Conservation (phyloP, 2,329 filamentous ascomycete species). For the Diplodia corticola region DNA sequence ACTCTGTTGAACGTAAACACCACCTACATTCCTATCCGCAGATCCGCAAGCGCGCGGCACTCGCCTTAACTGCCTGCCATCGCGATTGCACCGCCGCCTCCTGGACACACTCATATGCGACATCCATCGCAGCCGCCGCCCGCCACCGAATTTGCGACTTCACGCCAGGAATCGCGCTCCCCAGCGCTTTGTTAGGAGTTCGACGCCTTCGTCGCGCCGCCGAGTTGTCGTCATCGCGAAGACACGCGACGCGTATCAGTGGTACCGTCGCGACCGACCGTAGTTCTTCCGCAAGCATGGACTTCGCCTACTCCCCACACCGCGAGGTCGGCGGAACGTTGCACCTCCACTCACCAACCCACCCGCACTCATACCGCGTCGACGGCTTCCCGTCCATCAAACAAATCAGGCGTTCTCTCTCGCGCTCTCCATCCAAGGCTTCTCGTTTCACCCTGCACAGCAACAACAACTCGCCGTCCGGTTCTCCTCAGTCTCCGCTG, state of each 20-base stretch:
- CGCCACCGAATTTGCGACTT: constrained; percentile 17
- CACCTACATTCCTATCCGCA: constrained; percentile 19
- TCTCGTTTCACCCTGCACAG: constrained; percentile 67
- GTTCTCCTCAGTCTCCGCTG: constrained; percentile 45
- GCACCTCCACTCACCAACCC: constrained; percentile 81
- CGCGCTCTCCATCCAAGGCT: constrained; percentile 85
- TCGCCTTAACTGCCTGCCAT: constrained; percentile 20
- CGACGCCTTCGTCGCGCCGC: neutral
- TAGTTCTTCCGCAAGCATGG: constrained; percentile 38
- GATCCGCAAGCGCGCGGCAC: constrained; percentile 22
- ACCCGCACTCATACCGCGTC: constrained; percentile 69
- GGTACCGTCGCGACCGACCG: constrained; percentile 17
- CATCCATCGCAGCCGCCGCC: neutral
- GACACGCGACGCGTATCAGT: constrained; percentile 21
- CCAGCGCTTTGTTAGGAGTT: constrained; percentile 20
- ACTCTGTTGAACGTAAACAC: constrained; percentile 23
- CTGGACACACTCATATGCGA: constrained; percentile 22
- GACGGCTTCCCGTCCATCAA: constrained; percentile 80
- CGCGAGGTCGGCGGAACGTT: constrained; percentile 69
- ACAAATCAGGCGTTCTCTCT: constrained; percentile 82
- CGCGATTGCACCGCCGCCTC: constrained; percentile 19
- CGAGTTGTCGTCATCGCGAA: constrained; percentile 15
- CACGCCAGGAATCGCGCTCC: constrained; percentile 9
- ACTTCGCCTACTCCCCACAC: constrained; percentile 53
- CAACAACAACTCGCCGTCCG: constrained; percentile 33